These are phyloP conservation scores for Filosporella fistucella DNA, from an alignment of 495 filamentous ascomycete genomes.

Conservation along the genomic window DNA sequence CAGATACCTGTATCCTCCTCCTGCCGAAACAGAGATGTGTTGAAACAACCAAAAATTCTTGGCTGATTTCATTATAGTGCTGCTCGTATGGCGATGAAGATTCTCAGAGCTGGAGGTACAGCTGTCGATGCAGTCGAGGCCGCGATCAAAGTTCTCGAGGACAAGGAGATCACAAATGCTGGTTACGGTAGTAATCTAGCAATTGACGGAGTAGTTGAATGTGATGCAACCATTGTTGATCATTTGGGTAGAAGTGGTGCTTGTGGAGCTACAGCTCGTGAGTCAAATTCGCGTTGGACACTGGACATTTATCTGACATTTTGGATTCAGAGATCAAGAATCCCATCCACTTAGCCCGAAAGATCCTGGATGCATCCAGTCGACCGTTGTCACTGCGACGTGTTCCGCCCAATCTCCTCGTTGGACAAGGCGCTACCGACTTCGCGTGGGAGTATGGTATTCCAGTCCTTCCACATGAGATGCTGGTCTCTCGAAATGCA, in stretches of 20 bases:
- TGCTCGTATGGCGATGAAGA: slow-evolving; percentile 69
- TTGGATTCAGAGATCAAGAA: slow-evolving; percentile 73
- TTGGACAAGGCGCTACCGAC: slow-evolving; percentile 74
- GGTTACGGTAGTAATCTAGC: slow-evolving; percentile 95
- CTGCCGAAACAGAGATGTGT: too few species aligned
- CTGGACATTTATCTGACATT: background rate
- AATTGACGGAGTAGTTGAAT: slow-evolving; percentile 85
- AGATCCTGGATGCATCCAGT: slow-evolving; percentile 71
- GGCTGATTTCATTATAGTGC: slow-evolving; percentile 50
- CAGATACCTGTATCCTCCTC: background rate
- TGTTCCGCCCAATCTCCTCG: slow-evolving; percentile 88
- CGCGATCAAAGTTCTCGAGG: slow-evolving; percentile 81
- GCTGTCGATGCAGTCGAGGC: slow-evolving; percentile 91
- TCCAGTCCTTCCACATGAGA: slow-evolving; percentile 61
- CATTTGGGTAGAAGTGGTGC: slow-evolving; percentile 88
- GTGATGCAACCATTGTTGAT: slow-evolving; percentile 90
- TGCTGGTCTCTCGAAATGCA: slow-evolving; percentile 68
- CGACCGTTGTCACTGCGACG: slow-evolving; percentile 71
- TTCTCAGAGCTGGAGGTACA: slow-evolving; percentile 70
- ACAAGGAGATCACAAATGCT: slow-evolving; percentile 92
- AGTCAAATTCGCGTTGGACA: slow-evolving; percentile 30
- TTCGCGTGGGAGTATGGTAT: slow-evolving; percentile 80
- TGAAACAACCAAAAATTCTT: too few species aligned
- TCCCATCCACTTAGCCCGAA: slow-evolving; percentile 80
- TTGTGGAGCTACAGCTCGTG: slow-evolving; percentile 84